phyloP scores from a whole-genome alignment of 2,329 filamentous ascomycete species.

The Ceratocystis destructans region DNA sequence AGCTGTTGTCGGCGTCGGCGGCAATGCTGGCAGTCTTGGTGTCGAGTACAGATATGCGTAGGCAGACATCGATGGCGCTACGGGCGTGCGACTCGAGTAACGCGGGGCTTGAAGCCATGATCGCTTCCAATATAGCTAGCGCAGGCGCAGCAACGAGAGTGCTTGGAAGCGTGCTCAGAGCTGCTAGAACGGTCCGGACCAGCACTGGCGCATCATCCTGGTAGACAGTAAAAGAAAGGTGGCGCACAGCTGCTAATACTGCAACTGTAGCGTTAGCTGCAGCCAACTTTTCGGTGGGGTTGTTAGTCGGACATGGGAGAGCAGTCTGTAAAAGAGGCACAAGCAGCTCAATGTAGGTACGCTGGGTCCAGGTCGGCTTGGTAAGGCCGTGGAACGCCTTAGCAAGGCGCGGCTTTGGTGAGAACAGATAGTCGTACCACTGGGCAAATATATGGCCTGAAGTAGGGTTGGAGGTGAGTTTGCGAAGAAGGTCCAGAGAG shows the following conservation, averaged over 20 bases:
- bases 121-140: constrained; percentile 35
- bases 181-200: constrained; percentile 36
- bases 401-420: constrained; percentile 28
- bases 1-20: constrained; percentile 21
- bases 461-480: constrained; percentile 26
- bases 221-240: constrained; percentile 39
- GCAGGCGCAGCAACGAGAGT: constrained; percentile 35
- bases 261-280: constrained; percentile 33
- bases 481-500: constrained; percentile 28
- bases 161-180: constrained; percentile 31
- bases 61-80: constrained; percentile 35
- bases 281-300: constrained; percentile 24
- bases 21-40: constrained; percentile 23
- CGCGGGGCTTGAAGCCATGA: constrained; percentile 34
- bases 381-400: constrained; percentile 32
- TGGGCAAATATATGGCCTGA: constrained; percentile 30
- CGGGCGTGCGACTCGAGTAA: constrained; percentile 36
- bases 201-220: constrained; percentile 36
- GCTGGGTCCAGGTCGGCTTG: constrained; percentile 36
- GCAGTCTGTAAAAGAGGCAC: constrained; percentile 34
- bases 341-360: constrained; percentile 35
- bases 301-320: constrained; percentile 25
- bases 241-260: constrained; percentile 36
- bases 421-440: constrained; percentile 32
- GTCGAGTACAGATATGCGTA: constrained; percentile 27